Evolutionary conservation across 129 eudicot genomes (phyloP).

Genomic region (Sambucus nigra): DNA sequence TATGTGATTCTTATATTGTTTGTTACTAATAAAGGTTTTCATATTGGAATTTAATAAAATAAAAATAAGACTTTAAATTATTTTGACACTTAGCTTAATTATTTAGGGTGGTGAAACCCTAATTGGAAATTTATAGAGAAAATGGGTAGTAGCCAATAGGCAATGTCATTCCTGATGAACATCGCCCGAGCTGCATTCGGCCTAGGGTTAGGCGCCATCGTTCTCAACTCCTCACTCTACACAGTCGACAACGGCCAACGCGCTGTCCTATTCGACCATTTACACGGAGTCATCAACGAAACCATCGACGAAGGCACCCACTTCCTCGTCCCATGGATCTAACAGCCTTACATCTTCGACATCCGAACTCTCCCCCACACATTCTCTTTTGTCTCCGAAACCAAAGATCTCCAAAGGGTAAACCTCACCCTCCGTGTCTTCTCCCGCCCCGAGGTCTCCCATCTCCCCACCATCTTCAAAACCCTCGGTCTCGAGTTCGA

Average conservation of each 20-base stretch:
- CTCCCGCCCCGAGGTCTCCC: constrained; percentile 59
- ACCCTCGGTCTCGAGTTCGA: constrained; percentile 82
- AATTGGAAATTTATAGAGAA: constrained; percentile 7
- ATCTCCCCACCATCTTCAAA: constrained; percentile 58
- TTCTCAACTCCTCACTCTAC: constrained; percentile 67
- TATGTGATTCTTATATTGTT: too few relatives aligned
- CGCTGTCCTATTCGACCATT: constrained; percentile 87
- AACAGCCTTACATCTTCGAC: constrained; percentile 82
- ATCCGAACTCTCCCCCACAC: constrained; percentile 84
- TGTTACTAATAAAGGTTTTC: too few relatives aligned
- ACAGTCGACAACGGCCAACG: constrained; percentile 95
- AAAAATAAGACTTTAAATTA: too few relatives aligned
- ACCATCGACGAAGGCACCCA: constrained; percentile 93
- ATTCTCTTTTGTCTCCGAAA: constrained; percentile 73
- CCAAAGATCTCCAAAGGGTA: constrained; percentile 93
- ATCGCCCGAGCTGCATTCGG: constrained; percentile 82
- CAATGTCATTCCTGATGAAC: constrained; percentile 50
- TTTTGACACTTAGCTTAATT: too few relatives aligned
- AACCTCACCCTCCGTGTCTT: constrained; percentile 87
- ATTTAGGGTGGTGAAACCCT: too few relatives aligned
- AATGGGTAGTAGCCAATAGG: constrained; percentile 43
- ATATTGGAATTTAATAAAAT: too few relatives aligned
- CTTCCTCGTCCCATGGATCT: constrained; percentile 77
- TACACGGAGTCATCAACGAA: constrained; percentile 66
- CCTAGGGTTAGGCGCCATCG: constrained; percentile 57